A percentile compares a stretch with the other conserved stretches of the same genome.
Evolutionary conservation across 768 basidiomycete genomes (phyloP).

Genomic region (Lactarius vividus): DNA sequence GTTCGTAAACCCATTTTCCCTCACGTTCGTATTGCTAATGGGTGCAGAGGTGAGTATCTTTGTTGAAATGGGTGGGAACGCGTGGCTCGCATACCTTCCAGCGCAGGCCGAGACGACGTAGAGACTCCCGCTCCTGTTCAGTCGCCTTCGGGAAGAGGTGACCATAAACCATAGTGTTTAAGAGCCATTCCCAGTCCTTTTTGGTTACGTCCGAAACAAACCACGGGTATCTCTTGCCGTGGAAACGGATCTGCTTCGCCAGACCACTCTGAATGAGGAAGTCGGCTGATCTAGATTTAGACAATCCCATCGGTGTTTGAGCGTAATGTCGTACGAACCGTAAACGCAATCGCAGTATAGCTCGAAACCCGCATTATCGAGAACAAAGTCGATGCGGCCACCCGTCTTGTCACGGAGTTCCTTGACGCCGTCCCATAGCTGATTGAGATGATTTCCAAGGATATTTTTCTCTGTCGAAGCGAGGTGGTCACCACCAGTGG

Average conservation of each 20-base stretch:
- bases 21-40: conserved; percentile 87
- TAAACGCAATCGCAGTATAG: conserved; percentile 86
- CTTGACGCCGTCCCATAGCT: conserved; percentile 74
- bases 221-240: conserved; percentile 95
- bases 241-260: conserved; percentile 83
- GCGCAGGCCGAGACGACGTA: conserved; percentile 72
- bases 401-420: conserved; percentile 42
- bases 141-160: conserved; percentile 85
- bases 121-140: conserved; percentile 77
- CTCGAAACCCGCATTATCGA: conserved; percentile 88
- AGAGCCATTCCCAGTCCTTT: conserved; percentile 92
- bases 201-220: conserved; percentile 92
- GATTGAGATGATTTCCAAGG: conserved; percentile 74
- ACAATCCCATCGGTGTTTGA: background rate
- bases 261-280: conserved; percentile 90
- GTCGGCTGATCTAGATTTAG: conserved; percentile 57
- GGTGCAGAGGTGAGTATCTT: conserved; percentile 12
- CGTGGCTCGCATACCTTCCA: conserved; percentile 70
- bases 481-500: conserved; percentile 92
- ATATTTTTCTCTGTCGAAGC: conserved; percentile 97
- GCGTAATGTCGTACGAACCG: conserved; percentile 44
- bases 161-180: conserved; percentile 86
- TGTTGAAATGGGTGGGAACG: background rate
- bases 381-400: conserved; percentile 57
- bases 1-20: conserved; percentile 92